phyloP scores from a whole-genome alignment of 176 grass and related monocot species.

The Aegilops longissima region DNA sequence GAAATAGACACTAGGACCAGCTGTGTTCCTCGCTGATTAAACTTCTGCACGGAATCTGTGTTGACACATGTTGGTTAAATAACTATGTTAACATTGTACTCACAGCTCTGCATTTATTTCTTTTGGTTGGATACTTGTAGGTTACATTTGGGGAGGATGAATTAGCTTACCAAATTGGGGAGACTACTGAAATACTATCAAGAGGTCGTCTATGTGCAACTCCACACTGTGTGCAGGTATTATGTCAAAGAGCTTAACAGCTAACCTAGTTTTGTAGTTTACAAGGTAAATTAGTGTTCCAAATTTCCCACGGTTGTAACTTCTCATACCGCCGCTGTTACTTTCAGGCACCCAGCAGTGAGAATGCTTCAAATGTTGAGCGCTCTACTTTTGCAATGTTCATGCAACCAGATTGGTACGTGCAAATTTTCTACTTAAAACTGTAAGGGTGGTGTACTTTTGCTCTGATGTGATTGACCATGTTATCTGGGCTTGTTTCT shows the following conservation, averaged over 20 bases:
- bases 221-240: conserved; percentile 97
- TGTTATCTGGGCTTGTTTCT: not conserved
- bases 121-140: conserved; percentile 36
- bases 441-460: not conserved
- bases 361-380: conserved; percentile 71
- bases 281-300: not conserved
- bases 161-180: conserved; percentile 95
- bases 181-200: conserved; percentile 94
- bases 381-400: conserved; percentile 91
- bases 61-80: not conserved
- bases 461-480: not conserved
- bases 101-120: not conserved
- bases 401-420: conserved; percentile 96
- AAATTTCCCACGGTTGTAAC: not conserved
- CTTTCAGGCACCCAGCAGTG: conserved; percentile 69
- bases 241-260: not conserved
- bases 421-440: not conserved
- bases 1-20: not conserved
- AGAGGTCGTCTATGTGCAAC: conserved; percentile 80
- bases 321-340: not conserved
- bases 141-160: conserved; percentile 81
- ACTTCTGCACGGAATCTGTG: not conserved
- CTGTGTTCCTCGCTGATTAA: not conserved
- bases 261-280: no score
- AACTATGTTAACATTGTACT: not conserved